phyloP scores from a whole-genome alignment of 2,329 filamentous ascomycete species.

The Bipolaris oryzae region DNA sequence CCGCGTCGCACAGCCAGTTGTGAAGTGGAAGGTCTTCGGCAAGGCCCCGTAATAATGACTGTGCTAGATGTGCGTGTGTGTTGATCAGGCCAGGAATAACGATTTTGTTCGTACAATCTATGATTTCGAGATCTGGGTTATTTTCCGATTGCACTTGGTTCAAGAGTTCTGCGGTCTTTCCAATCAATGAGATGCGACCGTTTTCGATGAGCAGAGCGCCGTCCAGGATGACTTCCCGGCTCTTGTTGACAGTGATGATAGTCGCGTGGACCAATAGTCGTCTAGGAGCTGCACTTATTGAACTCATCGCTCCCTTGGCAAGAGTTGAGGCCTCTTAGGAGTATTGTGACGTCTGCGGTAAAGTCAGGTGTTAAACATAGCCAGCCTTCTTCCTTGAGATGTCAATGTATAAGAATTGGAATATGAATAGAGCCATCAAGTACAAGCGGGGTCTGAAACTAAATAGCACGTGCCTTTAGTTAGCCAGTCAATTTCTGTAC shows the following conservation, averaged over 20 bases:
- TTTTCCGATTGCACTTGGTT: neutral
- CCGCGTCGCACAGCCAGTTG: conserved; percentile 41
- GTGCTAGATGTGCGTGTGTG: conserved; percentile 46
- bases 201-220: conserved; percentile 54
- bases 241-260: conserved; percentile 58
- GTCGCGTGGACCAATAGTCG: conserved; percentile 57
- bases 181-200: conserved; percentile 53
- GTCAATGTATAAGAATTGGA: neutral
- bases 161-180: conserved; percentile 47
- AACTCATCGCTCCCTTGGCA: neutral
- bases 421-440: neutral
- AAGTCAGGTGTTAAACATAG: neutral
- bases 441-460: neutral
- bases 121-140: conserved; percentile 9
- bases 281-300: neutral
- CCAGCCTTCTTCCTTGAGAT: neutral
- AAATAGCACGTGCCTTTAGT: neutral
- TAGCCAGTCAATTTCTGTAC: neutral
- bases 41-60: conserved; percentile 45
- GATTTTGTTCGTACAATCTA: conserved; percentile 41
- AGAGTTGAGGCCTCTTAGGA: neutral
- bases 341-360: neutral
- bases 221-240: conserved; percentile 54
- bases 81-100: conserved; percentile 48
- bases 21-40: conserved; percentile 33